Evolutionary conservation across 495 filamentous ascomycete species (phyloP), one percentile per base, ranked within the genome.

Genomic region (Glonium stellatum): DNA sequence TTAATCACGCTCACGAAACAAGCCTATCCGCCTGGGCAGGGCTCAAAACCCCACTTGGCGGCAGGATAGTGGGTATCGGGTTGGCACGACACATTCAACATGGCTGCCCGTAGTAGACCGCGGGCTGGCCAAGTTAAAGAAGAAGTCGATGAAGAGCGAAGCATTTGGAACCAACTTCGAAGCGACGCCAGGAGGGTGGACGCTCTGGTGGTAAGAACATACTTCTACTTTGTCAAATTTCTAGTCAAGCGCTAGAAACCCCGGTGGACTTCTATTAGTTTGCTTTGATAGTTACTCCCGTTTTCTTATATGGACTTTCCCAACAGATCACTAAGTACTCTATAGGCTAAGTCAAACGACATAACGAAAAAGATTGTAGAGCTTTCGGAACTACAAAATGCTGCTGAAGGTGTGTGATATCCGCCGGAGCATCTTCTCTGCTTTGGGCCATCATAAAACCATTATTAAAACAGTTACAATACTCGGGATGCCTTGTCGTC

Each of bases 161-260:
- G 80, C 57, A 76, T 87, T 69, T 87, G 84, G 84, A 82, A 78
- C 56, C 77, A 80, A 59, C 83, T 87, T 49, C 74, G 79, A 27
- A 80, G 77, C 46, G 82, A 84, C 62, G 71, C 82, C 27, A 72
- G 65, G 54, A 65, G 68, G 50, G 64, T 73, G 25, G 76, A 72
- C 58, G 66, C 55, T 11, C 63, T 71, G 31, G 62, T 69, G 59
- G 73, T 74, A 64, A 60, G 71, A n/a, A n/a, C 19, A 12, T 4
- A 39, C 55, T 48, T 62, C 50, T 23, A 15, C 18, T 25, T 15
- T 31, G 9, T 51, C 27, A 3, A 31, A 6, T 31, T 31, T 6
- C 27, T 31, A 6, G 27, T 31, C 3, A 31, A 31, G 6, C 6
- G 6, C 27, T 31, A 31, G 27, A 2, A 31, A 6, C 27, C 27